Base-by-base conservation (phyloP, 352 stramenopile genomes). In the Aphanomyces stellatus region DNA sequence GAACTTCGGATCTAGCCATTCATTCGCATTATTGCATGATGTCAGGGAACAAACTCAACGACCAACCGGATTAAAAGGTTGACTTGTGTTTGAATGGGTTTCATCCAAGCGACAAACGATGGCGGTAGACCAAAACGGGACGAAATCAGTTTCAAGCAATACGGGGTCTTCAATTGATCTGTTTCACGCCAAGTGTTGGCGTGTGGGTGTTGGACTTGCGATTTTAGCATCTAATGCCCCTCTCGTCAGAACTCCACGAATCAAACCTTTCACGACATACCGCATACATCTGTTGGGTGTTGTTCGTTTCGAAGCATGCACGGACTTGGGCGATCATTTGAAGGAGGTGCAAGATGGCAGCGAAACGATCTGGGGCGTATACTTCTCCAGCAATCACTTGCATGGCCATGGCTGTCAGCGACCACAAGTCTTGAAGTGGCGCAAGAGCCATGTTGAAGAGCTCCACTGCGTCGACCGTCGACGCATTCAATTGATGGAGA, bases 1-100 rank as follows among this genome's bases (percentile, higher is more conserved):
- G n/a, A 10, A 51, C 30, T 24, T 67, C 60, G 22, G 41, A 67
- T n/a, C 60, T 59, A 57, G 7, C n/a, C 49, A 49, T 49, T 43
- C 4, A 15, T 22, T 46, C 46, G 10, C 10, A 30, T 27, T 25
- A 25, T 4, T 41, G 17, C n/a, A 11, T 56, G 17, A 24, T 19
- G 22, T 37, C 24, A 15, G 8, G 2, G n/a, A n/a, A n/a, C n/a
- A n/a, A n/a, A n/a, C n/a, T n/a, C n/a, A n/a, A n/a, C n/a, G 31
- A 22, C 33, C 7, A 22, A 67, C 60, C 13, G 40, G 15, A 67
- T 34, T 11, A 67, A 28, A 25, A 59, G 13, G 60, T 67, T 67
- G 4, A 67, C 28, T 22, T 49, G n/a, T 2, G 11, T n/a, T 46
- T 33, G 60, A 40, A 59, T 19, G 8, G 43, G 60, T 34, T 22